phyloP scores from a whole-genome alignment of 2,329 filamentous ascomycete species.

The Colletotrichum costaricense region DNA sequence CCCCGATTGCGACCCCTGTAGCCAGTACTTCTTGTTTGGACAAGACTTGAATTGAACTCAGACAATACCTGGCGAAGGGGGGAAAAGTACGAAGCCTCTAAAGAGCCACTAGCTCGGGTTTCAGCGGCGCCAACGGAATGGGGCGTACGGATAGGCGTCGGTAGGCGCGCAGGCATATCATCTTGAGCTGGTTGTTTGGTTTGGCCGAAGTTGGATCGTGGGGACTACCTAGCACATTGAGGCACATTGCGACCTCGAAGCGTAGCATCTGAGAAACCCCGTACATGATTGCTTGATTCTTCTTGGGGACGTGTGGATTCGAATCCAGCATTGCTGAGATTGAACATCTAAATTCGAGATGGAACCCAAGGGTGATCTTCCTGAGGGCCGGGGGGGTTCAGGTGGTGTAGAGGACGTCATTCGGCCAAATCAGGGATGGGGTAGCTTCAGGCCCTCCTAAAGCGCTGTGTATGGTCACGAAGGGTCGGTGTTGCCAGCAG shows the following conservation, averaged over 20 bases:
- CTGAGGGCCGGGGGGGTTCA: background rate
- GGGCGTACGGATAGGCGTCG: slow-evolving; percentile 6
- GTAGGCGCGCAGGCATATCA: background rate
- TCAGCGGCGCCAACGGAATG: slow-evolving; percentile 17
- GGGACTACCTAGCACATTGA: background rate
- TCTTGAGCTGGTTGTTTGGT: background rate
- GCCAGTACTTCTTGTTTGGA: background rate
- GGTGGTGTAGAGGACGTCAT: slow-evolving; percentile 4
- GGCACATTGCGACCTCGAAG: background rate
- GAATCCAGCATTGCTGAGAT: background rate
- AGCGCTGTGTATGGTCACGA: background rate
- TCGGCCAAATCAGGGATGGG: background rate
- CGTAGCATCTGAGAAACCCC: background rate
- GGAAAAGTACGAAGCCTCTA: background rate
- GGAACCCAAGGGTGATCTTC: slow-evolving; percentile 2
- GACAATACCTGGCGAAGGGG: background rate
- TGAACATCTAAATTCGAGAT: background rate
- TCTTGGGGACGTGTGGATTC: background rate
- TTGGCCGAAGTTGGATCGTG: background rate
- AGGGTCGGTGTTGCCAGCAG: background rate
- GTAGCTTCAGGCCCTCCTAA: background rate
- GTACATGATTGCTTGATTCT: slow-evolving; percentile 1
- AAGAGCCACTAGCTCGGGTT: slow-evolving; percentile 22
- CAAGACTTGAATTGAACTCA: slow-evolving; percentile 5
- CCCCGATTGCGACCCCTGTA: slow-evolving; percentile 13